Evolutionary conservation across 306 rosid genomes (phyloP), one percentile per base, ranked within the genome.

Genomic region (Astragalus glycyphyllos): DNA sequence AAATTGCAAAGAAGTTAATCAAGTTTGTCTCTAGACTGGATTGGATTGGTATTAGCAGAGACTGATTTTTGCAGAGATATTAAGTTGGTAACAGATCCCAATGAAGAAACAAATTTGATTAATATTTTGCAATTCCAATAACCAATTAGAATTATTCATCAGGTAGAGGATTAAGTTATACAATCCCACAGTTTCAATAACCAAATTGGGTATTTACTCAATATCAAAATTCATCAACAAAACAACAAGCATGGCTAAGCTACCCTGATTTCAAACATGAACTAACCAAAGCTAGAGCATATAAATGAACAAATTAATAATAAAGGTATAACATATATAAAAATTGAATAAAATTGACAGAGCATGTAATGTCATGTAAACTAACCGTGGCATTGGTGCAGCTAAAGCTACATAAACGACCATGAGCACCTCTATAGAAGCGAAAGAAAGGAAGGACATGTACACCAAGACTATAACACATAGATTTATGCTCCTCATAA

Each of bases 301-400:
- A 38, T 3, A 68, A 59, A 11, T 32, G 54, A 66, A 49, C 4
- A 69, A 20, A 26, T 8, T n/a, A n/a, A 65, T 38, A 50, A 50
- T 9, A 5, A 32, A 37, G 46, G 14, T 44, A 47, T 20, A 38
- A 38, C 13, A 74, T 40, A 53, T 20, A 51, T 59, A 29, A 44
- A 20, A n/a, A n/a, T n/a, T n/a, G n/a, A n/a, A 57, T 8, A 13
- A 41, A 65, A 48, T 51, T 13, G 49, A 8, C 6, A 80, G 4
- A 13, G 55, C 10, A 77, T 8, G 68, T 41, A 80, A 7, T 77
- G 88, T 65, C 6, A 26, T 26, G 31, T 26, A 26, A 26, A 82
- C 91, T 69, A 60, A 93, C 98, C 92, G 97, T 90, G 61, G 94
- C 96, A 68, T 87, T 93, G 47, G 98, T 93, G 73, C 98, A 93